Base-by-base conservation (phyloP, 257 asterid species). In the Apocynum venetum region DNA sequence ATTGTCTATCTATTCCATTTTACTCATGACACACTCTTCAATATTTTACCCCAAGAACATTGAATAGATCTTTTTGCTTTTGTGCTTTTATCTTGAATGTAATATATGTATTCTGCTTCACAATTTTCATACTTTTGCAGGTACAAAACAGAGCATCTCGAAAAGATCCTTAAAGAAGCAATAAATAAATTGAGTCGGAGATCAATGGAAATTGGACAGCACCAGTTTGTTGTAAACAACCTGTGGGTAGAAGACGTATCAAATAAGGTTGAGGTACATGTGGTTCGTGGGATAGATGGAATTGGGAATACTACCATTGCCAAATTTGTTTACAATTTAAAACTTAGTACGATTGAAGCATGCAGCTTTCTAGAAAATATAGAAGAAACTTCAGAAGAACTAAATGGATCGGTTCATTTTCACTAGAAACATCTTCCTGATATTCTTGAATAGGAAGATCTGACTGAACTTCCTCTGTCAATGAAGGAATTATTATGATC, bases 401-500 rank as follows among this genome's bases (percentile, higher is more conserved):
- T n/a, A n/a, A n/a, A 53, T 57, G 82, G 82, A 41, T 36, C 78
- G n/a, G 67, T 75, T 59, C 55, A 35, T 40, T 64, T 78, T 9
- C 85, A 75, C 51, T 74, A 63, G 44, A 74, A 82, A 49, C 56
- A 75, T 61, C 82, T 82, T 70, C 74, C 69, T 41, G 72, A 65
- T 48, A 68, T 82, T 74, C 5, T 63, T 0, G 1, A 75, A 61
- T 5, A 15, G 48, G 61, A 67, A 76, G 49, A 55, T 47, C 5
- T 53, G 3, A n/a, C 19, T 71, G 56, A 43, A 69, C 78, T 12
- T 79, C 75, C 47, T 69, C 60, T 36, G 77, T 63, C 46, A 80
- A 60, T 71, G 85, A 82, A 74, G 85, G 82, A 31, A 82, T 60
- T n/a, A n/a, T n/a, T n/a, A n/a, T n/a, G 80, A 82, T 82, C 40